A percentile compares a stretch with the other conserved stretches of the same genome.
Evolutionary conservation across 768 basidiomycete genomes (phyloP).

Genomic region (Termitomyces sp.): DNA sequence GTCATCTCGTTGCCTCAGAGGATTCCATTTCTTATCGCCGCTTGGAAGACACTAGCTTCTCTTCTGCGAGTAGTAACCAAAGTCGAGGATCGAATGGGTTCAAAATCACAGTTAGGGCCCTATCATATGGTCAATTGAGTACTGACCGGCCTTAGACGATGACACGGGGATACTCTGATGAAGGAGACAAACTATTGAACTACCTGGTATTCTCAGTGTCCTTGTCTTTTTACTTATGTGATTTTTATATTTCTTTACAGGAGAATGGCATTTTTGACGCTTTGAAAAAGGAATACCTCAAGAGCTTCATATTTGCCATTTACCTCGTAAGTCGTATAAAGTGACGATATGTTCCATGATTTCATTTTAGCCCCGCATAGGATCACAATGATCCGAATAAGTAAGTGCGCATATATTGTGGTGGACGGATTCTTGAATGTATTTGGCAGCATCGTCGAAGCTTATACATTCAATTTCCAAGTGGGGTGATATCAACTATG

Average conservation of each 20-base stretch:
- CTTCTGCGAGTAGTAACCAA: constrained; percentile 30
- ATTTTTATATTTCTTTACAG: constrained; percentile 29
- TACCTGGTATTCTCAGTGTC: constrained; percentile 54
- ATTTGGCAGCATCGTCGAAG: constrained; percentile 67
- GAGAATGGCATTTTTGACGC: constrained; percentile 88
- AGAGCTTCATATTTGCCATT: constrained; percentile 80
- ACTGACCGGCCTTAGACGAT: constrained; percentile 37
- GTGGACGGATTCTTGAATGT: not conserved
- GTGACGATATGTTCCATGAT: not conserved
- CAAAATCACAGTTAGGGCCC: constrained; percentile 52
- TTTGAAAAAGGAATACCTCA: constrained; percentile 77
- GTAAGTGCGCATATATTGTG: constrained; percentile 38
- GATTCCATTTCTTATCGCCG: constrained; percentile 28
- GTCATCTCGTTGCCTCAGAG: constrained; percentile 50
- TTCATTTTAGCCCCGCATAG: constrained; percentile 29
- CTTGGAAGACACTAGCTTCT: constrained; percentile 27
- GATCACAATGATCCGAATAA: constrained; percentile 84
- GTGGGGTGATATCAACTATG: constrained; percentile 27
- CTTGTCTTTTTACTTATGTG: not conserved
- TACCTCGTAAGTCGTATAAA: constrained; percentile 54
- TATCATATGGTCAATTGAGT: not conserved
- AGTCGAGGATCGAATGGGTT: constrained; percentile 54
- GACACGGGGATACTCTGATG: constrained; percentile 72
- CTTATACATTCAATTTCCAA: constrained; percentile 85
- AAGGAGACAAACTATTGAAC: constrained; percentile 78